Evolutionary conservation across 2,329 filamentous ascomycete species (phyloP).

Genomic region (Pyrenochaeta sp.): DNA sequence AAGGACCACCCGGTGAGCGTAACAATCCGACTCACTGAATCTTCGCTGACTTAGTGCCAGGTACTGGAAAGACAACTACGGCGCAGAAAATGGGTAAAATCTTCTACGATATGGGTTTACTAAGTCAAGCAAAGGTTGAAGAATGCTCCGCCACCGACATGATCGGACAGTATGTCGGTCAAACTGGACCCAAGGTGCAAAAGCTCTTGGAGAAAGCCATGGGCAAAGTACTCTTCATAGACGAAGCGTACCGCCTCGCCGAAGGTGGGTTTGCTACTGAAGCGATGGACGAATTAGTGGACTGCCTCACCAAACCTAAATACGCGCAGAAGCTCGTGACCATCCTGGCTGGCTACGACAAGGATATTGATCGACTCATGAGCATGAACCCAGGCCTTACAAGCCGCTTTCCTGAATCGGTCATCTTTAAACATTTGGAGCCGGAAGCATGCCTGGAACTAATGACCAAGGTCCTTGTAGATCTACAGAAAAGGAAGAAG

Average conservation of each 20-base stretch:
- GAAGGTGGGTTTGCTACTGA: constrained; percentile 66
- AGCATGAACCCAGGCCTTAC: constrained; percentile 68
- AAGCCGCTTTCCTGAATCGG: constrained; percentile 69
- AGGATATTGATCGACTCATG: constrained; percentile 71
- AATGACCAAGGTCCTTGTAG: constrained; percentile 50
- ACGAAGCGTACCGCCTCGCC: constrained; percentile 74
- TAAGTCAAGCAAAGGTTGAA: constrained; percentile 66
- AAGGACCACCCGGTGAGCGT: constrained; percentile 66
- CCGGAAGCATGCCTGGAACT: constrained; percentile 43
- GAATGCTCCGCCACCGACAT: constrained; percentile 75
- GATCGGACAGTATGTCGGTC: constrained; percentile 73
- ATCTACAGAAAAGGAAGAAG: constrained; percentile 43
- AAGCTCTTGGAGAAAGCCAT: constrained; percentile 68
- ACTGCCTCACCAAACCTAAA: constrained; percentile 63
- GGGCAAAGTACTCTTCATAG: constrained; percentile 74
- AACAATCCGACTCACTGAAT: not conserved
- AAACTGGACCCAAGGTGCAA: constrained; percentile 73
- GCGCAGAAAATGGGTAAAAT: constrained; percentile 79
- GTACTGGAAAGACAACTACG: constrained; percentile 76
- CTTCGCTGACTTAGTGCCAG: constrained; percentile 40
- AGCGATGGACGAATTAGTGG: constrained; percentile 62
- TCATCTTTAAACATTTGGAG: constrained; percentile 61
- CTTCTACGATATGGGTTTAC: constrained; percentile 77
- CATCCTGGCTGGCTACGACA: constrained; percentile 74
- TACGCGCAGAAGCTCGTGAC: constrained; percentile 69